phyloP scores from a whole-genome alignment of 257 asterid genomes.

The Salvia rosmarinus region DNA sequence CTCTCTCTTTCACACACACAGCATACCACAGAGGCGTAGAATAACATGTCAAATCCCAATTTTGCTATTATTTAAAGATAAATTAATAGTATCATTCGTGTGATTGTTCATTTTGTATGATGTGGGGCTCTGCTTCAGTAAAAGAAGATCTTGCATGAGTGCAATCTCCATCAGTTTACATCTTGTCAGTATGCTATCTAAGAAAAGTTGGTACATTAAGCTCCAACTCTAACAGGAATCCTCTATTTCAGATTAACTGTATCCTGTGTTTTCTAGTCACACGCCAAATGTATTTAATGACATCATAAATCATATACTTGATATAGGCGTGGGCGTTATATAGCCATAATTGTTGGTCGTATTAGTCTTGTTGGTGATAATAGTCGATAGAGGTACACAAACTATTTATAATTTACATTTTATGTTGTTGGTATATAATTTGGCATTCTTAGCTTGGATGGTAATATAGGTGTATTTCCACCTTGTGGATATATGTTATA shows the following conservation, averaged over 20 bases:
- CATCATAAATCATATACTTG: too few species aligned
- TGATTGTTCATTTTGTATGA: neutral
- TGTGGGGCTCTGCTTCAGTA: neutral
- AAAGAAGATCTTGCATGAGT: neutral
- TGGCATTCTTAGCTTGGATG: too few species aligned
- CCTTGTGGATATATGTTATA: too few species aligned
- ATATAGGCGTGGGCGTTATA: too few species aligned
- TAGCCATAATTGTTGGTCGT: too few species aligned
- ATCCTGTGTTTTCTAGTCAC: neutral
- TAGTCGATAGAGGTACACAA: too few species aligned
- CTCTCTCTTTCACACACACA: neutral
- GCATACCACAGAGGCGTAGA: neutral
- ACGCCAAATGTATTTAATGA: too few species aligned
- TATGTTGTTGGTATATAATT: too few species aligned
- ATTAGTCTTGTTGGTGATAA: too few species aligned
- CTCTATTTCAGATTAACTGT: neutral
- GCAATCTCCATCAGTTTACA: neutral
- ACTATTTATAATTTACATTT: too few species aligned
- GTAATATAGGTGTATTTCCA: too few species aligned
- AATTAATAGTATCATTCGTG: neutral
- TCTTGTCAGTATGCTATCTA: neutral
- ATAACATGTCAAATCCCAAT: conserved; percentile 42
- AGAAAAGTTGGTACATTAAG: neutral
- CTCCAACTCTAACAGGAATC: neutral
- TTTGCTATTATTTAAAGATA: neutral